These are phyloP conservation scores for Aspergillus costaricaensis DNA, from an alignment of 2,329 filamentous ascomycete genomes.

Conservation along the genomic window DNA sequence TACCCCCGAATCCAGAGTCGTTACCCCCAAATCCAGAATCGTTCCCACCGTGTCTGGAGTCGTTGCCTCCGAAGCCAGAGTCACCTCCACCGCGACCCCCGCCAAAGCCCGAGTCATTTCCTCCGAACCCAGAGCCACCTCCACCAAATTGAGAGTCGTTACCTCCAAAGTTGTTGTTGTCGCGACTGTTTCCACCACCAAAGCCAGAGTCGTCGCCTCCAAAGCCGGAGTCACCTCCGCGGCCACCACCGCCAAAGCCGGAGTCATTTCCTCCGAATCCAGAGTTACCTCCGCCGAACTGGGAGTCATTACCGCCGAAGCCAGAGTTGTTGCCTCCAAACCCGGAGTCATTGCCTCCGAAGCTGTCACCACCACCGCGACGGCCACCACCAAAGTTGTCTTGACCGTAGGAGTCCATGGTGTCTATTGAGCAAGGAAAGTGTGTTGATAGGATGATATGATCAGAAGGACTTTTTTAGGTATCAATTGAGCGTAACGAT, in stretches of 20 bases:
- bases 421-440: background rate
- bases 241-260: too few species aligned
- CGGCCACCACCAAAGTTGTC: background rate
- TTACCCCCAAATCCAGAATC: background rate
- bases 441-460: background rate
- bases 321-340: background rate
- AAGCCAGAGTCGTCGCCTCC: background rate
- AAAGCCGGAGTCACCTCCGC: background rate
- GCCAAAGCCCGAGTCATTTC: background rate
- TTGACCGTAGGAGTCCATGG: background rate
- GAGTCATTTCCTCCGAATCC: background rate
- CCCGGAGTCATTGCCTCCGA: background rate
- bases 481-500: background rate
- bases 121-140: background rate
- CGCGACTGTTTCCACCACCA: background rate
- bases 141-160: background rate
- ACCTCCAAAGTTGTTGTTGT: background rate
- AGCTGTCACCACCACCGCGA: background rate
- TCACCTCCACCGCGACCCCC: background rate
- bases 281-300: background rate
- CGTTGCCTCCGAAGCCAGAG: background rate
- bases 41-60: background rate
- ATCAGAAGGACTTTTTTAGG: background rate
- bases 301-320: background rate
- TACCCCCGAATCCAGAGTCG: background rate